phyloP scores from a whole-genome alignment of 129 eudicot genomes.

The Flaveria ramosissima region DNA sequence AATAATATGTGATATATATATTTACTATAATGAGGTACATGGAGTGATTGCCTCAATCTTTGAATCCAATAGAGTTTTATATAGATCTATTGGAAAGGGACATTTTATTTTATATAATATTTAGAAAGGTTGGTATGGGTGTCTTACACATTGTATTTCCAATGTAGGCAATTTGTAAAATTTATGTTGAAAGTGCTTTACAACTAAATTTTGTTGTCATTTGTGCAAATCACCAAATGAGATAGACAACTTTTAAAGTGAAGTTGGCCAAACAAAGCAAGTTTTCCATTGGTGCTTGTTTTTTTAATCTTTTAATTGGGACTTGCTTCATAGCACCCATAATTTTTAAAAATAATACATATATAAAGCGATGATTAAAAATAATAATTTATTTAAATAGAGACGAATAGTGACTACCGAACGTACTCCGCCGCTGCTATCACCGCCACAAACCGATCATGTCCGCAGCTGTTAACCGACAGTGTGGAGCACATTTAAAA shows the following conservation, averaged over 20 bases:
- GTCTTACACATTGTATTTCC: conserved; percentile 45
- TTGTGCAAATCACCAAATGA: conserved; percentile 38
- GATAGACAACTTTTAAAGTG: conserved; percentile 31
- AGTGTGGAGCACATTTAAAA: too few relatives aligned
- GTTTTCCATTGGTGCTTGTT: not conserved
- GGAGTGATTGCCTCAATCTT: conserved; percentile 38
- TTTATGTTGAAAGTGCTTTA: conserved; percentile 41
- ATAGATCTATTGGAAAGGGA: conserved; percentile 39
- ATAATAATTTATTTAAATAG: too few relatives aligned
- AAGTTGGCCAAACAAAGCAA: conserved; percentile 35
- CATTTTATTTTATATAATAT: conserved; percentile 4
- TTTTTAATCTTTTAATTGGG: not conserved
- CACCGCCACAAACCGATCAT: too few relatives aligned
- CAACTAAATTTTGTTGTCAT: conserved; percentile 33
- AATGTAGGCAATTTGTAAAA: conserved; percentile 38
- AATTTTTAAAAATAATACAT: too few relatives aligned
- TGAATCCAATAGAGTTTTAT: conserved; percentile 34
- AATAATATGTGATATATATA: conserved; percentile 18
- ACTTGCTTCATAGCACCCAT: too few relatives aligned
- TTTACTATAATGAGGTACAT: conserved; percentile 34
- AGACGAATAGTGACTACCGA: too few relatives aligned
- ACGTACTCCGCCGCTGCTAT: too few relatives aligned
- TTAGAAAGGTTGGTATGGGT: conserved; percentile 34
- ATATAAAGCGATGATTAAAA: too few relatives aligned
- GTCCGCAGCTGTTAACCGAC: too few relatives aligned